These are phyloP conservation scores for Triticum timopheevii DNA, from an alignment of 176 grass and related monocot genomes.

Conservation along the genomic window DNA sequence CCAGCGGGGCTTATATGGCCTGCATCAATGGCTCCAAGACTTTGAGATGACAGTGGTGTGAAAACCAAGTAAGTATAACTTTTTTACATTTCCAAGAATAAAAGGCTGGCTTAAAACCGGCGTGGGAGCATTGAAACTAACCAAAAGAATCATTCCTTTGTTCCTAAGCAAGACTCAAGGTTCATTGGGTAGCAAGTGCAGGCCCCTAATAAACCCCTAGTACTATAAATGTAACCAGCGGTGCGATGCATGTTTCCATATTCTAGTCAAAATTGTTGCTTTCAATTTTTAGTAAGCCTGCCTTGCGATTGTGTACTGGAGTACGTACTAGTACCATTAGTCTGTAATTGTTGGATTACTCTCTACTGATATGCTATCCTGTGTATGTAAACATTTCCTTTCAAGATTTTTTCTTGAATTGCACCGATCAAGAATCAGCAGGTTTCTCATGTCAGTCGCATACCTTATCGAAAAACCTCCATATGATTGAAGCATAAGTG, in stretches of 20 bases:
- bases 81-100: constrained; percentile 33
- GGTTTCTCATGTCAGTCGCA: background rate
- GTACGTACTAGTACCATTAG: background rate
- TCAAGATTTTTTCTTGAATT: background rate
- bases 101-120: background rate
- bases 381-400: background rate
- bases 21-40: background rate
- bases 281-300: background rate
- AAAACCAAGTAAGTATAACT: constrained; percentile 9
- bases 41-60: constrained; percentile 16
- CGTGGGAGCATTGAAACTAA: background rate
- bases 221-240: background rate
- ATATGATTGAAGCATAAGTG: background rate
- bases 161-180: background rate
- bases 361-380: background rate
- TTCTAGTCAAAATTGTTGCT: background rate
- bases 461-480: too few species aligned
- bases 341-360: background rate
- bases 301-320: background rate
- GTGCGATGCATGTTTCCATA: background rate
- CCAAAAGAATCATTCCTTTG: background rate
- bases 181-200: background rate
- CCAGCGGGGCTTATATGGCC: background rate
- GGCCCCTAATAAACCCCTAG: background rate
- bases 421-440: background rate